These are phyloP conservation scores for Penicillium sp. DNA, from an alignment of 2,329 filamentous ascomycete genomes.

Conservation along the genomic window DNA sequence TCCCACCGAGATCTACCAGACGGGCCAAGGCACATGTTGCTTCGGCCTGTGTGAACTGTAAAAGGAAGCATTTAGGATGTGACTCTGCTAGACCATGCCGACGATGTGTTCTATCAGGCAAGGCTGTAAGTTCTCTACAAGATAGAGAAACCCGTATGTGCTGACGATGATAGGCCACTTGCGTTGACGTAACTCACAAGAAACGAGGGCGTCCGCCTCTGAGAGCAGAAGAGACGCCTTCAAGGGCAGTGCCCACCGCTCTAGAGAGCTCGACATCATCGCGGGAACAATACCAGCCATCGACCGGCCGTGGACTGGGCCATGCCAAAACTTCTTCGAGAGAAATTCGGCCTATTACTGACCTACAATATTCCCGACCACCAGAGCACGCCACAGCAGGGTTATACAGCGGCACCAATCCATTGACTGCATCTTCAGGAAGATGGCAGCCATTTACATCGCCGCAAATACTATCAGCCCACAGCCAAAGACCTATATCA, in stretches of 20 bases:
- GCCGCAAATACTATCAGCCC: conserved; percentile 24
- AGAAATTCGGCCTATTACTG: conserved; percentile 35
- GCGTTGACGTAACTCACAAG: conserved; percentile 46
- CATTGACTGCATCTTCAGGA: conserved; percentile 23
- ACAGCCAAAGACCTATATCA: conserved; percentile 30
- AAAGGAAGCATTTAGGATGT: conserved; percentile 46
- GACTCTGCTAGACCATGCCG: conserved; percentile 44
- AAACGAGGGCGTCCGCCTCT: conserved; percentile 43
- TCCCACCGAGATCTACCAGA: conserved; percentile 37
- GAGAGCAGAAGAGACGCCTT: conserved; percentile 39
- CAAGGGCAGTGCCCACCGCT: conserved; percentile 28
- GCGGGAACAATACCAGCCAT: conserved; percentile 23
- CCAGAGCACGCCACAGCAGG: conserved; percentile 15
- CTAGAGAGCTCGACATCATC: conserved; percentile 24
- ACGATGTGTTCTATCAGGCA: conserved; percentile 43
- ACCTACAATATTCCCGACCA: conserved; percentile 27
- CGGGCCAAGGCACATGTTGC: conserved; percentile 47
- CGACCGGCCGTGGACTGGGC: conserved; percentile 22
- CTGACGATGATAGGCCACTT: conserved; percentile 31
- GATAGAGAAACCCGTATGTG: conserved; percentile 10
- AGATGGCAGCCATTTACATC: conserved; percentile 31
- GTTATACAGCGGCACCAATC: conserved; percentile 20
- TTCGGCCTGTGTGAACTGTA: conserved; percentile 48
- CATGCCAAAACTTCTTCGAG: conserved; percentile 35
- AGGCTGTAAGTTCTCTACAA: conserved; percentile 37